These are phyloP conservation scores for Yarrowia sp. DNA, from an alignment of 805 yeast species.

Conservation along the genomic window DNA sequence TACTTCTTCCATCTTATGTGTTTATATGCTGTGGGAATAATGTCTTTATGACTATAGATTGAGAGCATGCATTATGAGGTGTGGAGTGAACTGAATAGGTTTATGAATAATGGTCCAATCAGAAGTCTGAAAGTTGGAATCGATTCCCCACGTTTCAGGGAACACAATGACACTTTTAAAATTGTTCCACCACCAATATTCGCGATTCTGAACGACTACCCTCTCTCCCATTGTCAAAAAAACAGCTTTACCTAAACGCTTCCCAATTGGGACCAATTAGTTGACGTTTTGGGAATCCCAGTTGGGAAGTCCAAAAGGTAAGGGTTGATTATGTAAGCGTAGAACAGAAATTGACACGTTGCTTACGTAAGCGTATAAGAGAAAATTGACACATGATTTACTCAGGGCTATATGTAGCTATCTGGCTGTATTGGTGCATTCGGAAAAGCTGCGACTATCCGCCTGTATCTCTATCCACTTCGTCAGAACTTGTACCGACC, in stretches of 20 bases:
- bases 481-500: no score
- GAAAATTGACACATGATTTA: no score
- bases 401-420: no score
- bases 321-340: neutral
- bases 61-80: neutral
- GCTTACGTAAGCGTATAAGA: no score
- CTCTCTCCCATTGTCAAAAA: neutral
- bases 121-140: neutral
- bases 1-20: conserved; percentile 4
- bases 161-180: no score
- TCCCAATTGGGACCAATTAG: neutral
- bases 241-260: neutral
- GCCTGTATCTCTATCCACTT: no score
- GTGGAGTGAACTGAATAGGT: no score
- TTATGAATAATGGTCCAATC: neutral
- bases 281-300: neutral
- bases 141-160: neutral
- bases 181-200: no score
- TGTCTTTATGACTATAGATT: neutral
- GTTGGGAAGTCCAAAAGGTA: neutral
- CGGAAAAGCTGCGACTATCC: no score
- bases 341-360: no score
- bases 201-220: neutral
- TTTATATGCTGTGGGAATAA: no score
- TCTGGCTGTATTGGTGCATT: no score